A percentile compares a stretch with the other conserved stretches of the same genome.
Conservation (phyloP, 176 grass and related monocot genomes). For the Urochloa ruziziensis region DNA sequence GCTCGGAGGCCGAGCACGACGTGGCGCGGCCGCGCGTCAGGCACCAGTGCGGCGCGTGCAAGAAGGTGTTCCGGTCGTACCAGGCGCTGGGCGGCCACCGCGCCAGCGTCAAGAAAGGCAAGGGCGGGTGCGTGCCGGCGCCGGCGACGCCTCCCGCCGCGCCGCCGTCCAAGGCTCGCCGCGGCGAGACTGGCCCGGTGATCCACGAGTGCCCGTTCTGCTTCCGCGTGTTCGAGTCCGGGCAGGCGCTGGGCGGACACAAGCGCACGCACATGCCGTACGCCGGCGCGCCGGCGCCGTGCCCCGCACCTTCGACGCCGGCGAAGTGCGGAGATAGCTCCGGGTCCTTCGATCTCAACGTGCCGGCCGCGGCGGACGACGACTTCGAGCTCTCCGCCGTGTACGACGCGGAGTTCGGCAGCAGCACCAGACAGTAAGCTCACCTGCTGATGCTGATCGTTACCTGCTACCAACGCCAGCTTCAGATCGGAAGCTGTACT, state of each 20-base stretch:
- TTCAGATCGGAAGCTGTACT: background rate
- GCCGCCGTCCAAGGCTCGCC: background rate
- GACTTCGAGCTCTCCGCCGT: conserved; percentile 90
- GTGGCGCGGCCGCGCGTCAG: conserved; percentile 16
- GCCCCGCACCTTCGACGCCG: background rate
- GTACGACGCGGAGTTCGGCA: conserved; percentile 65
- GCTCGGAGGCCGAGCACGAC: conserved; percentile 31
- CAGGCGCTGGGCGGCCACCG: conserved; percentile 87
- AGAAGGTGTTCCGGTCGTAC: conserved; percentile 79
- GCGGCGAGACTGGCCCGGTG: background rate
- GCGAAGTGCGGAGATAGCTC: conserved; percentile 44
- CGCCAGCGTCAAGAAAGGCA: conserved; percentile 75
- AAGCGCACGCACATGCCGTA: conserved; percentile 61
- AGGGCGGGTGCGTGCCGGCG: conserved; percentile 51
- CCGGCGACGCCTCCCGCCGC: background rate
- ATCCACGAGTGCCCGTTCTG: conserved; percentile 85
- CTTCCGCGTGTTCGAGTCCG: conserved; percentile 74
- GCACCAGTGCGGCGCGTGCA: conserved; percentile 72
- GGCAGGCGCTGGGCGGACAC: conserved; percentile 91
- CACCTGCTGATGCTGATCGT: conserved; percentile 3
- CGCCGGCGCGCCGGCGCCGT: background rate
- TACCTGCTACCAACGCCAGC: background rate
- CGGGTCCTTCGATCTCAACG: conserved; percentile 79
- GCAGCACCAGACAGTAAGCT: conserved; percentile 29
- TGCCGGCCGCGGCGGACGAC: conserved; percentile 64